Conservation (phyloP, 2,329 filamentous ascomycete species). For the Aspergillus felis region DNA sequence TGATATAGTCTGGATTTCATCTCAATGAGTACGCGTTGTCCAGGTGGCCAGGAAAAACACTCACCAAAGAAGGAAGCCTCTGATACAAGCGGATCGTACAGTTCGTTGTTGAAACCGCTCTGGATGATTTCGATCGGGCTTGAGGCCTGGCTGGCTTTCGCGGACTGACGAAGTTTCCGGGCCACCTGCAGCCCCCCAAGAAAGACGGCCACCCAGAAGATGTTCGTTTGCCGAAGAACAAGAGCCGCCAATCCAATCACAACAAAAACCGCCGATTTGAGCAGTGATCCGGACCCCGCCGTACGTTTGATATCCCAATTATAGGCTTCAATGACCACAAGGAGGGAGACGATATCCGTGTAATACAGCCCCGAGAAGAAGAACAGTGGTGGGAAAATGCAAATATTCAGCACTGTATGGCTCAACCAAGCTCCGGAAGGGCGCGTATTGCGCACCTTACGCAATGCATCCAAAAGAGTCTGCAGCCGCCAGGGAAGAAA, state of each 20-base stretch:
- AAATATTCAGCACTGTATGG: conserved; percentile 66
- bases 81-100: conserved; percentile 49
- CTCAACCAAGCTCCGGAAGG: conserved; percentile 32
- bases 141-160: conserved; percentile 24
- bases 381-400: conserved; percentile 83
- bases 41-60: conserved; percentile 3
- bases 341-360: conserved; percentile 81
- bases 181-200: conserved; percentile 44
- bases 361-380: conserved; percentile 97
- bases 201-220: conserved; percentile 76
- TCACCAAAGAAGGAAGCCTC: conserved; percentile 50
- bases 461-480: conserved; percentile 47
- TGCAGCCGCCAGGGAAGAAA: conserved; percentile 51
- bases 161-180: conserved; percentile 28
- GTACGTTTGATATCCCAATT: conserved; percentile 43
- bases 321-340: conserved; percentile 69
- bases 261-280: conserved; percentile 41
- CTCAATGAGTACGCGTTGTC: conserved; percentile 12
- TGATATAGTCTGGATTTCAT: conserved; percentile 43
- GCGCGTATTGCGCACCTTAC: conserved; percentile 29
- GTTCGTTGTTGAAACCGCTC: conserved; percentile 33
- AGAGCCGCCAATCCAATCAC: conserved; percentile 63
- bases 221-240: conserved; percentile 86
- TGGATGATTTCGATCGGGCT: conserved; percentile 27
- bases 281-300: conserved; percentile 15